Evolutionary conservation across 495 filamentous ascomycete species (phyloP).

Genomic region (Evansstolkia leycettana): DNA sequence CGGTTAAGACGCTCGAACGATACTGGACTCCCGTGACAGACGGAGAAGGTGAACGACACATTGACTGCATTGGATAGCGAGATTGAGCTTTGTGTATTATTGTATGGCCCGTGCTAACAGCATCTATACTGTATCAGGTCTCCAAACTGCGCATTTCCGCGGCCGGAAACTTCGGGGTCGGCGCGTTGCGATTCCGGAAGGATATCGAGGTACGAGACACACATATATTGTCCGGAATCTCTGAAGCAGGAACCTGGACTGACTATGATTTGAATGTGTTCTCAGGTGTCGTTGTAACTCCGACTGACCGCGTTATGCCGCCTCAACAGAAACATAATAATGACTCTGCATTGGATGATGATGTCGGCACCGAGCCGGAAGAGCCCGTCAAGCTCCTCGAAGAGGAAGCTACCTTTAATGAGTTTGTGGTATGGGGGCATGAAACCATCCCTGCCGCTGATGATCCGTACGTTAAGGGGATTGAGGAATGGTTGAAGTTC

Average conservation of each 20-base stretch:
- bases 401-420: slow-evolving; percentile 57
- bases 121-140: background rate
- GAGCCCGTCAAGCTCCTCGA: slow-evolving; percentile 48
- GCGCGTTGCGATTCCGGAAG: slow-evolving; percentile 53
- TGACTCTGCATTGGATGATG: slow-evolving; percentile 26
- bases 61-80: no score
- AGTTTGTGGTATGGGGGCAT: slow-evolving; percentile 76
- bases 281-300: slow-evolving; percentile 27
- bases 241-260: background rate
- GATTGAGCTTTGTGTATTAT: no score
- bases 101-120: background rate
- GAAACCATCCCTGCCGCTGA: slow-evolving; percentile 55
- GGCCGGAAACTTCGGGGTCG: slow-evolving; percentile 70
- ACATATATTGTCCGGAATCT: background rate
- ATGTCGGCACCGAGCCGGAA: slow-evolving; percentile 23
- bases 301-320: slow-evolving; percentile 20
- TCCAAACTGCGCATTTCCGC: slow-evolving; percentile 58
- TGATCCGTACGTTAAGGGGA: slow-evolving; percentile 52
- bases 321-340: background rate
- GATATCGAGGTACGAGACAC: slow-evolving; percentile 52
- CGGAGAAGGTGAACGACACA: slow-evolving; percentile 23
- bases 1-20: slow-evolving; percentile 47
- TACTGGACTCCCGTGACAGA: slow-evolving; percentile 55
- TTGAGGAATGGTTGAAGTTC: slow-evolving; percentile 79
- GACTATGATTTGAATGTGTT: background rate